Evolutionary conservation across 2,329 filamentous ascomycete genomes (phyloP).

Genomic region (Pseudogymnoascus destructans): DNA sequence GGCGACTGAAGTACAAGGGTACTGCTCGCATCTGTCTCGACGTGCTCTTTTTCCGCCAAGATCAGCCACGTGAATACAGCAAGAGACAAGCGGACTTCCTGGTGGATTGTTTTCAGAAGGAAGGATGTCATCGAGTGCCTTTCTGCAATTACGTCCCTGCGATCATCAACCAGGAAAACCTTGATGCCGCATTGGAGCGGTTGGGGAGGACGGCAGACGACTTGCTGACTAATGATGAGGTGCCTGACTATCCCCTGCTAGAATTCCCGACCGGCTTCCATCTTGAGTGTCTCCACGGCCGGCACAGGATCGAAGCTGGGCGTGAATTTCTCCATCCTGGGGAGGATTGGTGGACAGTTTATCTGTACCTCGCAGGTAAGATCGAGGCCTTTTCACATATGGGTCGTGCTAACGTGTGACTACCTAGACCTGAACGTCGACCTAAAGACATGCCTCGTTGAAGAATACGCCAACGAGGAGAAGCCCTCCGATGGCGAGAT

Average conservation of each 20-base stretch:
- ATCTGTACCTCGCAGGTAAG: conserved; percentile 13
- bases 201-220: conserved; percentile 5
- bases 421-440: conserved; percentile 21
- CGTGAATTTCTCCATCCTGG: conserved; percentile 13
- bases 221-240: conserved; percentile 10
- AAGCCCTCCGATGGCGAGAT: conserved; percentile 12
- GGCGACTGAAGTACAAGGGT: conserved; percentile 10
- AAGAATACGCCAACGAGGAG: conserved; percentile 25
- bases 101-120: conserved; percentile 11
- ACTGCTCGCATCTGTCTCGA: conserved; percentile 10
- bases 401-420: too few relatives aligned
- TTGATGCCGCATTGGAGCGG: conserved; percentile 17
- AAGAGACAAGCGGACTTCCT: conserved; percentile 12
- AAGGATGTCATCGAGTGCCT: neutral
- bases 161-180: conserved; percentile 21
- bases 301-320: conserved; percentile 13
- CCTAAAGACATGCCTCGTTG: conserved; percentile 19
- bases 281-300: conserved; percentile 10
- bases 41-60: conserved; percentile 11
- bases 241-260: neutral
- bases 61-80: conserved; percentile 13
- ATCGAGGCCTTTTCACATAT: neutral
- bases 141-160: conserved; percentile 23
- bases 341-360: conserved; percentile 13
- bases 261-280: neutral